Base-by-base conservation (phyloP, 176 grass and related monocot genomes). In the Aegilops speltoides region DNA sequence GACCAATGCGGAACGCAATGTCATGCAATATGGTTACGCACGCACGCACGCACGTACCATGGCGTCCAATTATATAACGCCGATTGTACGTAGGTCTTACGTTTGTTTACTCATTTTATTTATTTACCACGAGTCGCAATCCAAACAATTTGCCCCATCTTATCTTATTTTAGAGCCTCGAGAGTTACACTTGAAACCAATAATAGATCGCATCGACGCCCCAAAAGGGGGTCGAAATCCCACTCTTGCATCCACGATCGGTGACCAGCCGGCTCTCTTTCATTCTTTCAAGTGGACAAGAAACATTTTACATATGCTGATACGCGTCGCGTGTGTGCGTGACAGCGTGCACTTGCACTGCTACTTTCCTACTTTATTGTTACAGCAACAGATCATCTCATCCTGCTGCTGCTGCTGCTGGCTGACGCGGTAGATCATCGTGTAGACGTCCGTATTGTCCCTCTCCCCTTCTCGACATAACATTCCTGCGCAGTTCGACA, bases 401-500 rank as follows among this genome's bases (percentile, higher is more conserved):
- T 43, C 40, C 45, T 48, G 45, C 45, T 48, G 13, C 12, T 37
- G 36, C 38, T 41, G 40, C 15, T 56, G 16, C 17, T 56, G 16
- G 64, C 29, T 43, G 88, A 86, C 52, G 78, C 22, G 33, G 4
- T 31, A 10, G 14, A 64, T 37, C 41, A 52, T 37, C 41, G 9
- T 22, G 50, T 19, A 56, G 50, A 41, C 38, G 38, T 41, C 12
- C 22, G 38, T 50, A n/a, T 68, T 52, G 57, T 65, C 56, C 50
- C 31, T 59, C 45, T 38, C 76, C 31, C 15, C 10, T 70, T 65
- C 9, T 65, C 38, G 40, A 87, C 66, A 32, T 32, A 32, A 32
- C 32, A 90, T 87, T 86, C 88, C 14, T 68, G 45, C 54, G 64
- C n/a, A 77, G 64, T 82, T 90, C 19, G 84, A 87, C 41, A 56